These are phyloP conservation scores for Populus hybrid DNA, from an alignment of 441 rosid genomes.

Conservation along the genomic window DNA sequence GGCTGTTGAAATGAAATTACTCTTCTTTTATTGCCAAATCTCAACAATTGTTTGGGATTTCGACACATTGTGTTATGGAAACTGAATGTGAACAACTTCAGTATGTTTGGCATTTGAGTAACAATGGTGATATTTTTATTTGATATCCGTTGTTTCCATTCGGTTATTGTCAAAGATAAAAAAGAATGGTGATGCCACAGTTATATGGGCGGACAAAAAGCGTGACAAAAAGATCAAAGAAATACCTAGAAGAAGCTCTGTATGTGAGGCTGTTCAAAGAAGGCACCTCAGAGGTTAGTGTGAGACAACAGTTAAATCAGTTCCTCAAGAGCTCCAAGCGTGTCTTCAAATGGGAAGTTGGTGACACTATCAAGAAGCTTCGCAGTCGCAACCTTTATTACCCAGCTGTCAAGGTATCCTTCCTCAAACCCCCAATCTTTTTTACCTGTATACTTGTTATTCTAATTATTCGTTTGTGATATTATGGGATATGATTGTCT, in stretches of 20 bases:
- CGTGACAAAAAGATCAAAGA: slow-evolving; percentile 49
- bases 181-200: slow-evolving; percentile 38
- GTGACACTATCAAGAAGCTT: slow-evolving; percentile 81
- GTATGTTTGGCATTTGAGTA: too few species aligned
- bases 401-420: slow-evolving; percentile 82
- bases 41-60: too few species aligned
- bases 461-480: neutral
- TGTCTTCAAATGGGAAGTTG: slow-evolving; percentile 96
- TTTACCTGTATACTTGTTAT: neutral
- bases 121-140: too few species aligned
- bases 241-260: slow-evolving; percentile 83
- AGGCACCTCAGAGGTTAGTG: slow-evolving; percentile 60
- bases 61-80: too few species aligned
- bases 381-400: slow-evolving; percentile 62
- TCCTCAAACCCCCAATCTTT: neutral
- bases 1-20: too few species aligned
- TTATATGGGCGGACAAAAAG: slow-evolving; percentile 45
- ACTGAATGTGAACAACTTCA: too few species aligned
- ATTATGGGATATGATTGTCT: neutral
- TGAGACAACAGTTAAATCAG: slow-evolving; percentile 65
- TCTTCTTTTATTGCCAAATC: too few species aligned
- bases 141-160: neutral
- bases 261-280: slow-evolving; percentile 67
- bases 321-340: slow-evolving; percentile 81
- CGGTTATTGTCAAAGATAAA: neutral